A percentile compares a stretch with the other conserved stretches of the same genome.
phyloP scores from a whole-genome alignment of 176 grass and related monocot species.

The Musa itinerans region DNA sequence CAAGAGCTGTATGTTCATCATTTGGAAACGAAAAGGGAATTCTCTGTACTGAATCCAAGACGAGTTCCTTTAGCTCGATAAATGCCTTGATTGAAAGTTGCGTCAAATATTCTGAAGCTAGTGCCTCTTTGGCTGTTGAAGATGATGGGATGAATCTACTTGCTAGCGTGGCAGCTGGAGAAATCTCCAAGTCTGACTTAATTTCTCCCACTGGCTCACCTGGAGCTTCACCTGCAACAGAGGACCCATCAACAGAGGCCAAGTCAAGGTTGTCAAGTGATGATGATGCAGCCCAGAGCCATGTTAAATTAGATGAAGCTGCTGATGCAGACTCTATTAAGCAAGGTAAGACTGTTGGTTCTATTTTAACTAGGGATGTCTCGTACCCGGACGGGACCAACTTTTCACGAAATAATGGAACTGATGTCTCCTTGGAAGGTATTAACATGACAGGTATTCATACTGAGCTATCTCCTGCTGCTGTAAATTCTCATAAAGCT shows the following conservation, averaged over 20 bases:
- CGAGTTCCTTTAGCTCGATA: conserved; percentile 69
- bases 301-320: conserved; percentile 27
- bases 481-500: conserved; percentile 5
- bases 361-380: conserved; percentile 23
- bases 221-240: conserved; percentile 28
- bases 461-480: conserved; percentile 11
- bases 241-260: conserved; percentile 29
- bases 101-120: conserved; percentile 55
- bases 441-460: not conserved
- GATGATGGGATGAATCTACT: conserved; percentile 96
- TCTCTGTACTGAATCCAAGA: conserved; percentile 25
- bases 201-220: conserved; percentile 46
- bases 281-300: conserved; percentile 20
- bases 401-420: conserved; percentile 2
- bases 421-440: conserved; percentile 1
- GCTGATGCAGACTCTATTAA: conserved; percentile 28
- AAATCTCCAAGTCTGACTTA: conserved; percentile 85
- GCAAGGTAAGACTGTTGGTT: conserved; percentile 22
- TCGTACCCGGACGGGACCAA: not conserved
- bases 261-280: conserved; percentile 42
- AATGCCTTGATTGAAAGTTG: conserved; percentile 82
- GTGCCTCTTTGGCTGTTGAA: conserved; percentile 44
- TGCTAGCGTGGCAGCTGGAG: conserved; percentile 74
- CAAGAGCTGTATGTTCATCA: conserved; percentile 31
- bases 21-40: conserved; percentile 38